A percentile compares a stretch with the other conserved stretches of the same genome.
These are phyloP conservation scores for Zymoseptoria brevis DNA, from an alignment of 2,329 filamentous ascomycete species.

Conservation along the genomic window DNA sequence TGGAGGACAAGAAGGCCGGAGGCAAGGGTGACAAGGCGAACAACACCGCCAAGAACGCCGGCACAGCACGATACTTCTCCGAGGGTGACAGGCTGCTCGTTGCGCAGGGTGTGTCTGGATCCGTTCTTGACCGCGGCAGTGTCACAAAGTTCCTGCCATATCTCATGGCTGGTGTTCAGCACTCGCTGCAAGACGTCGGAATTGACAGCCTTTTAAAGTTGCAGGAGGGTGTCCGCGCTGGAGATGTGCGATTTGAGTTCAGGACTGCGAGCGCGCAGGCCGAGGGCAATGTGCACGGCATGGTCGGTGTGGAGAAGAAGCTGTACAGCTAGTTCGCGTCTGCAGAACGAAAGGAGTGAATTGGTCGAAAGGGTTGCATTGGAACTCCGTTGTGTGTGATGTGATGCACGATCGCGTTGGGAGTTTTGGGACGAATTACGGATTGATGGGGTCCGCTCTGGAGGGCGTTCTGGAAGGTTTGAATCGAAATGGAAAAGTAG, in stretches of 20 bases:
- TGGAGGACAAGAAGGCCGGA: conserved; percentile 98
- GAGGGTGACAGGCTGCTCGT: conserved; percentile 92
- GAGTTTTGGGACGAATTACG: neutral
- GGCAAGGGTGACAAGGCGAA: conserved; percentile 60
- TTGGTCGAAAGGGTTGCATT: neutral
- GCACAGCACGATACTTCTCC: conserved; percentile 96
- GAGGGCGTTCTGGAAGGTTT: too few relatives aligned
- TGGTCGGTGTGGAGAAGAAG: conserved; percentile 99
- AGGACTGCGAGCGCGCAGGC: conserved; percentile 89
- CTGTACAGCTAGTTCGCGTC: conserved; percentile 63
- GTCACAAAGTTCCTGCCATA: conserved; percentile 94
- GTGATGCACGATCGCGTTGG: neutral
- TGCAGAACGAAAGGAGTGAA: neutral
- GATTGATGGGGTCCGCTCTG: neutral
- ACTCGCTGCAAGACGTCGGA: conserved; percentile 93
- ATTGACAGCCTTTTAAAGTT: conserved; percentile 71
- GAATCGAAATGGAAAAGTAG: neutral
- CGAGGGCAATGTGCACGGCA: conserved; percentile 90
- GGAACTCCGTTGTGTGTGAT: neutral
- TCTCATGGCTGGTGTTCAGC: conserved; percentile 88
- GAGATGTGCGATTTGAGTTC: conserved; percentile 83
- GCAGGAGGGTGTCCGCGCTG: conserved; percentile 64
- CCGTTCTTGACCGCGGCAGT: conserved; percentile 73
- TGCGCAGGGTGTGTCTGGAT: conserved; percentile 89
- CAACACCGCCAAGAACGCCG: conserved; percentile 95